Evolutionary conservation across 306 rosid species (phyloP).

Genomic region (Spatholobus suberectus): DNA sequence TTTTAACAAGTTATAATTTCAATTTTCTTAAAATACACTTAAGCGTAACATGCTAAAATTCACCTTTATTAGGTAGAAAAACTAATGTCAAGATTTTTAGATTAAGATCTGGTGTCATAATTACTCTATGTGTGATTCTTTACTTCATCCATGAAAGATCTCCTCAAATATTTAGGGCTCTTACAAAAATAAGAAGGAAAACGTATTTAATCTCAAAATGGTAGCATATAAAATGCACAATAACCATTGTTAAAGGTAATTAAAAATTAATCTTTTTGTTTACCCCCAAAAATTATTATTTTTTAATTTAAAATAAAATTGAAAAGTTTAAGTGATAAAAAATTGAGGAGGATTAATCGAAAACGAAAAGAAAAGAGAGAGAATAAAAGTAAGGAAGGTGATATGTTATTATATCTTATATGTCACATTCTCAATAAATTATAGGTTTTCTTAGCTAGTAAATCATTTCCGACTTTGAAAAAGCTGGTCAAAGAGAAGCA

Average conservation of each 20-base stretch:
- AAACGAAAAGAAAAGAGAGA: background rate
- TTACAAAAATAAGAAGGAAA: too few species aligned
- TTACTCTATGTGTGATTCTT: too few species aligned
- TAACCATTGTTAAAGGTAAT: background rate
- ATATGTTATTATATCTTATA: background rate
- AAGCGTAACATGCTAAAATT: too few species aligned
- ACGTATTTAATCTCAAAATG: background rate
- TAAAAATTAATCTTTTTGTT: background rate
- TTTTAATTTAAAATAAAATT: background rate
- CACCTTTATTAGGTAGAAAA: too few species aligned
- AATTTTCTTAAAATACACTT: too few species aligned
- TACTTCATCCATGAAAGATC: too few species aligned
- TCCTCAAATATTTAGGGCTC: too few species aligned
- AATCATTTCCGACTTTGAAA: constrained; percentile 42
- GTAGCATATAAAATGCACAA: background rate
- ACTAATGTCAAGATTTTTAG: too few species aligned
- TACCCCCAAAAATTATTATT: background rate
- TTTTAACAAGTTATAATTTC: too few species aligned
- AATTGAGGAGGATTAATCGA: background rate
- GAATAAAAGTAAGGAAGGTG: background rate
- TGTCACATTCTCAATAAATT: constrained; percentile 31
- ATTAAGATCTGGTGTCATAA: too few species aligned
- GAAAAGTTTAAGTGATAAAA: background rate
- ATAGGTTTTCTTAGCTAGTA: constrained; percentile 4
- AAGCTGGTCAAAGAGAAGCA: constrained; percentile 50